Evolutionary conservation across 129 eudicot species (phyloP).

Genomic region (Gnaphalium uliginosum): DNA sequence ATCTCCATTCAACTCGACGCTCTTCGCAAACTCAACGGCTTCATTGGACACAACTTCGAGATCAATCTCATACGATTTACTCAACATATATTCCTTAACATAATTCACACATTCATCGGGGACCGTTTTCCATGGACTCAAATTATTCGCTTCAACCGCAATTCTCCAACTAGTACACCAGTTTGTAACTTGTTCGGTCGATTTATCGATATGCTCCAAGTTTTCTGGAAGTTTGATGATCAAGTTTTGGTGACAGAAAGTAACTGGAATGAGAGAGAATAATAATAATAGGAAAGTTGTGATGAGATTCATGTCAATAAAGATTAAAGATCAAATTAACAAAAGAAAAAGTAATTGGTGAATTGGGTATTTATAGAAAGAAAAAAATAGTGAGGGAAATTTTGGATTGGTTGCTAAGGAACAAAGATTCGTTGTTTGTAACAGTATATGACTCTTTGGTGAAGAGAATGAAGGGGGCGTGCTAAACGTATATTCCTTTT

Average conservation of each 20-base stretch:
- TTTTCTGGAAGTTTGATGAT: slow-evolving; percentile 37
- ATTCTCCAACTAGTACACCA: slow-evolving; percentile 83
- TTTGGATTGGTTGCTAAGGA: slow-evolving; percentile 11
- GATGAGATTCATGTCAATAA: not conserved
- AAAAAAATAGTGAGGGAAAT: not conserved
- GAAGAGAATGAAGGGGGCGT: not conserved
- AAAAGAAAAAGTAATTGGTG: not conserved
- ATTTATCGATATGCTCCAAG: not conserved
- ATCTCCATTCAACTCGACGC: slow-evolving; percentile 48
- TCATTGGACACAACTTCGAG: slow-evolving; percentile 62
- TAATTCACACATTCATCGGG: slow-evolving; percentile 73
- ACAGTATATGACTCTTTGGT: not conserved
- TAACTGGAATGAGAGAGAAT: slow-evolving; percentile 3
- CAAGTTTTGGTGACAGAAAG: slow-evolving; percentile 24
- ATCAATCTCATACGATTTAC: slow-evolving; percentile 50
- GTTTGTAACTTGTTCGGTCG: slow-evolving; percentile 10
- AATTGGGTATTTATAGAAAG: too few species aligned
- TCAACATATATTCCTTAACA: slow-evolving; percentile 58
- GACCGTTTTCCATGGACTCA: slow-evolving; percentile 80
- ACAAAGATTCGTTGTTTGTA: slow-evolving; percentile 19
- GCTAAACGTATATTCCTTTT: slow-evolving; percentile 7
- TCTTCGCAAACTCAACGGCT: slow-evolving; percentile 49
- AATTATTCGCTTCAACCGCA: slow-evolving; percentile 74
- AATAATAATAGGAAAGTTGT: not conserved
- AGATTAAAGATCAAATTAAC: slow-evolving; percentile 8